A percentile compares a stretch with the other conserved stretches of the same genome.
Conservation (phyloP, 495 filamentous ascomycete genomes). For the Stereocaulon alpinum region DNA sequence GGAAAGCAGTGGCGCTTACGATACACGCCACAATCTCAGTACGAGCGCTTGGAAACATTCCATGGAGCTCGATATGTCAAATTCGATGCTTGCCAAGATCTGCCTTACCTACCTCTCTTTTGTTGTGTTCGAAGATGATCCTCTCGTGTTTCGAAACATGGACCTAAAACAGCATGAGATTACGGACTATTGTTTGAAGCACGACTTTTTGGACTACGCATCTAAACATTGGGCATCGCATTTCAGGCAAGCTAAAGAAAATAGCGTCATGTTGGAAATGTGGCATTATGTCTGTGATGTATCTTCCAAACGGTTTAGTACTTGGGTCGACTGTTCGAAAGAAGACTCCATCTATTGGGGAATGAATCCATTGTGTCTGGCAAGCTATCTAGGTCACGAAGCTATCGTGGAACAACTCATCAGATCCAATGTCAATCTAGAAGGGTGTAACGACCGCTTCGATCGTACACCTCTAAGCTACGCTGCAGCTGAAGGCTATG, state of each 20-base stretch:
- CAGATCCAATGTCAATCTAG: too few relatives aligned
- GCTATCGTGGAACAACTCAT: neutral
- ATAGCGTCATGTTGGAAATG: neutral
- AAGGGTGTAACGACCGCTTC: too few relatives aligned
- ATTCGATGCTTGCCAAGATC: conserved; percentile 4
- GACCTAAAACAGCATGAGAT: too few relatives aligned
- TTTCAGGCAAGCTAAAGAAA: neutral
- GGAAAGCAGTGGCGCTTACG: neutral
- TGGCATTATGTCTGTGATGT: neutral
- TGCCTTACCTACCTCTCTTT: conserved; percentile 9
- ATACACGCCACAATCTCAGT: neutral
- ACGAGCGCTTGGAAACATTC: neutral
- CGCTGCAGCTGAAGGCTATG: neutral
- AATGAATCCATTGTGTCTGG: neutral
- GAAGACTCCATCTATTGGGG: too few relatives aligned
- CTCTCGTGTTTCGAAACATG: too few relatives aligned
- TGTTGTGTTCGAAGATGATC: neutral
- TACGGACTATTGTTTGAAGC: too few relatives aligned
- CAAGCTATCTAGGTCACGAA: neutral
- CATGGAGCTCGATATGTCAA: neutral
- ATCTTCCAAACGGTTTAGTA: neutral
- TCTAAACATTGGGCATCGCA: neutral
- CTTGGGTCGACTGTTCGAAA: conserved; percentile 1
- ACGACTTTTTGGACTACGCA: conserved; percentile 3
- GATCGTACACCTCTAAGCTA: too few relatives aligned